Base-by-base conservation (phyloP, 805 yeast genomes). In the Barnettozyma pratensis region DNA sequence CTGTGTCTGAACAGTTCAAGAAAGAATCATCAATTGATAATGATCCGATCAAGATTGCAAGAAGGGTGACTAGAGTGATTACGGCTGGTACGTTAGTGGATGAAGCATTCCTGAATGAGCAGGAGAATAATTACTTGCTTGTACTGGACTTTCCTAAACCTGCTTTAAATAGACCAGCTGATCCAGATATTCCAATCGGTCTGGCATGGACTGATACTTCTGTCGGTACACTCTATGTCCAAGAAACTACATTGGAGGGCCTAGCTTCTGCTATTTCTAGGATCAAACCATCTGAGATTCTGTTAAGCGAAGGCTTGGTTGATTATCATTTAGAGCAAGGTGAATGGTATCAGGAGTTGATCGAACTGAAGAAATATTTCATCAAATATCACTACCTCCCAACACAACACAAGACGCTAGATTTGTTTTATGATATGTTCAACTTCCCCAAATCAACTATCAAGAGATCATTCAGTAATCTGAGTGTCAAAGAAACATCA, bases 71-170 rank as follows among this genome's bases (percentile, higher is more conserved):
- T 6, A 71, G 97, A 39, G 79, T 92, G 7, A 80, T 94, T 2
- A 85, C 97, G 0, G 97, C 97, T 0, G 99, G 99, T 0, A 92
- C 98, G 0, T 74, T 92, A 34, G 77, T 92, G 9, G 96, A 88
- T 59, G 97, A 92, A 57, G 81, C 85, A 0, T 83, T 92, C 52
- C 69, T 92, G 59, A 86, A 89, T 61, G 80, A 79, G 49, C 79
- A 79, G 50, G 75, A 78, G 42, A 86, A 86, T 56, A 88, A 90
- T 59, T 89, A 74, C 60, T 67, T 92, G 35, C 70, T 85, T 27
- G 77, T 87, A 5, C 72, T 92, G 11, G 75, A 77, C 7, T 75
- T 85, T 47, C 87, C 90, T 0, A 74, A 71, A 29, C 68, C 68
- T 65, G 58, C 74, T 54, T 58, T 70, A 65, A 57, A 66, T 48